These are phyloP conservation scores for Ustilago curta DNA, from an alignment of 1,284 basidiomycete genomes.

Conservation along the genomic window DNA sequence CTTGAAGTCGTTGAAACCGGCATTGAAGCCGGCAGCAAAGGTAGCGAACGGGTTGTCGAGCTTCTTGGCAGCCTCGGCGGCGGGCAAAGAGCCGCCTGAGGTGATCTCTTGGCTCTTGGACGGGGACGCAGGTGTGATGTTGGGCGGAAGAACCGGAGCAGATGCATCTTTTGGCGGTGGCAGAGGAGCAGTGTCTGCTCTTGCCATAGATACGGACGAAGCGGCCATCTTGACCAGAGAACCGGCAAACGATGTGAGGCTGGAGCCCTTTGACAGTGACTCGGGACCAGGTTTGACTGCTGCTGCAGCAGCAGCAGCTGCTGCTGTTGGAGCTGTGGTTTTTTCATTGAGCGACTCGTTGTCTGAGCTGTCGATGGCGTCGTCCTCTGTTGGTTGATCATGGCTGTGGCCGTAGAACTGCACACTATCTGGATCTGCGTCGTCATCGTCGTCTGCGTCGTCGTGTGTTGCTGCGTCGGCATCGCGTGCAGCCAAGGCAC, in stretches of 20 bases:
- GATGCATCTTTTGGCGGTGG: conserved; percentile 38
- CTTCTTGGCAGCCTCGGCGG: conserved; percentile 29
- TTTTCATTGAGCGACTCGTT: conserved; percentile 38
- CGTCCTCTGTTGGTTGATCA: conserved; percentile 35
- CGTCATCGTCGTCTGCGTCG: conserved; percentile 61
- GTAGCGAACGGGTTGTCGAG: conserved; percentile 51
- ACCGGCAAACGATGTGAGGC: conserved; percentile 27
- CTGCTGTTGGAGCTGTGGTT: neutral
- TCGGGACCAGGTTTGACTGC: conserved; percentile 3
- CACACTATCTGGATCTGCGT: neutral
- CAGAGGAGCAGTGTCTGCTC: conserved; percentile 38
- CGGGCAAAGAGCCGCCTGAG: conserved; percentile 37
- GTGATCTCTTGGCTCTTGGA: conserved; percentile 31
- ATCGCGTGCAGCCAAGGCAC: conserved; percentile 32
- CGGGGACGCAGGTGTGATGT: neutral
- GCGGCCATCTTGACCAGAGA: conserved; percentile 33
- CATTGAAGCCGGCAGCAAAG: conserved; percentile 57
- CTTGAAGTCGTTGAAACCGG: conserved; percentile 54
- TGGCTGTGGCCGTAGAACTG: conserved; percentile 19
- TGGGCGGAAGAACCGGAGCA: conserved; percentile 1
- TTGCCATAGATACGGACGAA: conserved; percentile 28
- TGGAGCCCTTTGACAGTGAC: conserved; percentile 16
- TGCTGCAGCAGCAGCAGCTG: neutral
- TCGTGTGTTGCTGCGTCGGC: conserved; percentile 69
- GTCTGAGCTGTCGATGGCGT: conserved; percentile 40